Conservation (phyloP, 371 early-diverging fungal species). For the Mucor velutinosus region DNA sequence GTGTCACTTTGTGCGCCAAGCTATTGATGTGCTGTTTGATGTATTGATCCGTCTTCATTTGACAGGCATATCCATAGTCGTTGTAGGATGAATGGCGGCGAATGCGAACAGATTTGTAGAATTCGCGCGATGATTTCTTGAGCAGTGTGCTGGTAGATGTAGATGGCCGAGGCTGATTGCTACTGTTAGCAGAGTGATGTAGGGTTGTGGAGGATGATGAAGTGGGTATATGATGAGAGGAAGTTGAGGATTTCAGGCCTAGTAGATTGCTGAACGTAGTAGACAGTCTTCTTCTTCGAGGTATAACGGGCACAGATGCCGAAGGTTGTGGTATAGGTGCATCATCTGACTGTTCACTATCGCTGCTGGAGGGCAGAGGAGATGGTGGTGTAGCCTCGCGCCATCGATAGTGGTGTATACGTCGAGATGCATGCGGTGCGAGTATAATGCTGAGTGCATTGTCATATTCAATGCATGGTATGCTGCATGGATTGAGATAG, state of each 20-base stretch:
- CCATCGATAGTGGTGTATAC: conserved; percentile 47
- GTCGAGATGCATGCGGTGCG: conserved; percentile 39
- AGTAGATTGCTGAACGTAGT: conserved; percentile 18
- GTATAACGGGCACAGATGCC: neutral
- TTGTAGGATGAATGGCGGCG: conserved; percentile 46
- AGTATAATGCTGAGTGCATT: conserved; percentile 36
- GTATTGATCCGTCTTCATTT: conserved; percentile 45
- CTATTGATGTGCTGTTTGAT: conserved; percentile 24
- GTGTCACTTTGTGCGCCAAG: neutral
- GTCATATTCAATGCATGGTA: conserved; percentile 47
- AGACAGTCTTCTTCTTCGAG: conserved; percentile 11
- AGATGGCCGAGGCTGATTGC: neutral
- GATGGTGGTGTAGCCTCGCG: neutral
- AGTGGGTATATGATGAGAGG: neutral
- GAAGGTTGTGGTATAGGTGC: neutral
- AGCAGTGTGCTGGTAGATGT: neutral
- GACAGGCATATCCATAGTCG: conserved; percentile 48
- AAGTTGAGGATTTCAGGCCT: conserved; percentile 3
- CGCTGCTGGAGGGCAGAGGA: neutral
- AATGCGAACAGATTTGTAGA: conserved; percentile 24
- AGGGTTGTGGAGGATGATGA: no score
- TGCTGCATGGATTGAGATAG: conserved; percentile 34
- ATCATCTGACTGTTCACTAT: neutral
- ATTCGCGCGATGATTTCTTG: conserved; percentile 13
- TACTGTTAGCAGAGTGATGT: neutral